These are phyloP conservation scores for Pelargonium australe DNA, from an alignment of 441 rosid species.

Conservation along the genomic window DNA sequence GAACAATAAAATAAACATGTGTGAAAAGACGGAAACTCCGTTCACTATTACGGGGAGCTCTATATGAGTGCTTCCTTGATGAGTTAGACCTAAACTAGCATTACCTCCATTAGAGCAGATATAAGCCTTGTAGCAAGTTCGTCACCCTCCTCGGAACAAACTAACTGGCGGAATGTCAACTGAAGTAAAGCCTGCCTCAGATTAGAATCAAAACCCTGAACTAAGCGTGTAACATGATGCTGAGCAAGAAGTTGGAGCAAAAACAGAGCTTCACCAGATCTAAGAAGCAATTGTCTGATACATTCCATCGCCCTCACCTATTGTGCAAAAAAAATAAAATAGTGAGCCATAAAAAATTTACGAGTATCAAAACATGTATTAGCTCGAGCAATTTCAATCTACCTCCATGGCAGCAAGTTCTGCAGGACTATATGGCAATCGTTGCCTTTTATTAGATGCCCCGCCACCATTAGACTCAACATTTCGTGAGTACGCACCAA, in stretches of 20 bases:
- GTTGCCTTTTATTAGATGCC: conserved; percentile 68
- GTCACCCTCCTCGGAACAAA: conserved; percentile 97
- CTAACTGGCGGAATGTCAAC: conserved; percentile 83
- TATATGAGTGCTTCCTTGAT: conserved; percentile 5
- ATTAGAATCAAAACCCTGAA: conserved; percentile 74
- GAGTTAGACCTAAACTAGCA: conserved; percentile 10
- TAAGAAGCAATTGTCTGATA: conserved; percentile 84
- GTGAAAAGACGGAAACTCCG: not conserved
- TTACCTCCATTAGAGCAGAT: conserved; percentile 87
- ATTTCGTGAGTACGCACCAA: conserved; percentile 53
- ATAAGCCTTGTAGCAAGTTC: conserved; percentile 75
- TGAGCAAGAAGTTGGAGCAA: conserved; percentile 85
- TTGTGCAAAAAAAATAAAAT: conserved; percentile 9
- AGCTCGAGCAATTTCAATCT: conserved; percentile 21
- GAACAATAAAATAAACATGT: conserved; percentile 12
- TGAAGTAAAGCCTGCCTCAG: conserved; percentile 55
- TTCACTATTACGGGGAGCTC: conserved; percentile 9
- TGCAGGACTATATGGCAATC: conserved; percentile 72
- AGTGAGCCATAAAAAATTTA: conserved; percentile 10
- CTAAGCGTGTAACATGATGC: conserved; percentile 73
- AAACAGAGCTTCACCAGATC: conserved; percentile 96
- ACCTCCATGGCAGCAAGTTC: conserved; percentile 98
- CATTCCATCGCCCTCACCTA: conserved; percentile 99
- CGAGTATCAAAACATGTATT: conserved; percentile 13
- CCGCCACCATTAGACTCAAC: conserved; percentile 56